A percentile compares a stretch with the other conserved stretches of the same genome.
Evolutionary conservation across 805 yeast genomes (phyloP).

Genomic region (Hanseniaspora singularis): DNA sequence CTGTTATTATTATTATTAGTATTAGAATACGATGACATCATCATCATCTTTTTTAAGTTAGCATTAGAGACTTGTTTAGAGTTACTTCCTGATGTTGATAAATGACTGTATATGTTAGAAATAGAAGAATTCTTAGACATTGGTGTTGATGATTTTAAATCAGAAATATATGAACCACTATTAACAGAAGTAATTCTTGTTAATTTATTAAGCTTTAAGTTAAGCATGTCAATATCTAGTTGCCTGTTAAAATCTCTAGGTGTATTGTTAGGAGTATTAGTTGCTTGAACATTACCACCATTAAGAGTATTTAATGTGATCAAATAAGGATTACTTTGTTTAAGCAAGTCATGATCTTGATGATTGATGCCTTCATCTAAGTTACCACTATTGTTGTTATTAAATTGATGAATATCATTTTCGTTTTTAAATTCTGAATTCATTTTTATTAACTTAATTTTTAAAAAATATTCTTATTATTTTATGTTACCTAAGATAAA

Average conservation of each 20-base stretch:
- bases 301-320: not conserved
- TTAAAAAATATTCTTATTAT: too few species aligned
- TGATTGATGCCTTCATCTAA: too few species aligned
- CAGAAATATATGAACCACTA: constrained; percentile 12
- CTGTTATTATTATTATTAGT: not conserved
- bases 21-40: not conserved
- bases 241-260: not conserved
- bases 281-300: not conserved
- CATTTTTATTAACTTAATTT: too few species aligned
- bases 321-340: constrained; percentile 11
- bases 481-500: too few species aligned
- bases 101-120: not conserved
- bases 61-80: constrained; percentile 12
- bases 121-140: not conserved
- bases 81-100: not conserved
- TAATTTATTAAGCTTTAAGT: not conserved
- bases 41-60: constrained; percentile 12
- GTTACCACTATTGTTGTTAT: too few species aligned
- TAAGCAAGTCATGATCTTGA: too few species aligned
- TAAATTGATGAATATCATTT: too few species aligned
- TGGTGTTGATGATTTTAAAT: constrained; percentile 4
- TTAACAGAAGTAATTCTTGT: constrained; percentile 14
- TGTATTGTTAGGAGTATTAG: not conserved
- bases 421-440: too few species aligned
- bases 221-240: not conserved